Evolutionary conservation across 1,284 basidiomycete species (phyloP).

Genomic region (Sporisorium graminicola): DNA sequence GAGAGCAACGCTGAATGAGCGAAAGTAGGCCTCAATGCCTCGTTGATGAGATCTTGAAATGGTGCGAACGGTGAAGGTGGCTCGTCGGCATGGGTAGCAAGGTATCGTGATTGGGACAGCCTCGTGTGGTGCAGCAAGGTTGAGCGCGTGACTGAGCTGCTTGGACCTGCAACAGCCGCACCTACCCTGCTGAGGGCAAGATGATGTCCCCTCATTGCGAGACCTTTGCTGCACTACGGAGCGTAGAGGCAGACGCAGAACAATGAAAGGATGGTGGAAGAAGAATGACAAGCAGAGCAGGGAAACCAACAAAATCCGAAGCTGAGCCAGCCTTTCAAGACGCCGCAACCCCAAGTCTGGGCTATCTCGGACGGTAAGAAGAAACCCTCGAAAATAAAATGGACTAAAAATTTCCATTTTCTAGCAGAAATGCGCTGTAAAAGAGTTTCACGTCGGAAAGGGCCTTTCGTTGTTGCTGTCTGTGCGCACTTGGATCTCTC

Average conservation of each 20-base stretch:
- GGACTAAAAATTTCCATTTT: constrained; percentile 7
- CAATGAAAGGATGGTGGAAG: background rate
- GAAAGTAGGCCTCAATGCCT: constrained; percentile 7
- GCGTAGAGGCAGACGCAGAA: background rate
- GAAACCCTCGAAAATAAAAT: background rate
- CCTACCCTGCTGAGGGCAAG: background rate
- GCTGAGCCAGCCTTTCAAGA: constrained; percentile 11
- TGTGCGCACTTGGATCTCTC: constrained; percentile 13
- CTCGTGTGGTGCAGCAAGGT: background rate
- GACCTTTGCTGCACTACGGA: background rate
- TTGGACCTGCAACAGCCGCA: background rate
- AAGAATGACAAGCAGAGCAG: background rate
- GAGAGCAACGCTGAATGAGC: constrained; percentile 5
- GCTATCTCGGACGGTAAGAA: constrained; percentile 44
- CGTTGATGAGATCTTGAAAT: constrained; percentile 31
- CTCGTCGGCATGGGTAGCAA: background rate
- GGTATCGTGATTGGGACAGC: background rate
- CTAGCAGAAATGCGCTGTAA: background rate
- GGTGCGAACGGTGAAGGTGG: background rate
- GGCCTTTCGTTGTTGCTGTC: background rate
- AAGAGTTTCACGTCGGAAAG: too few species aligned
- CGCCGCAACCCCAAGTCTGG: constrained; percentile 2
- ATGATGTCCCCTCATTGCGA: background rate
- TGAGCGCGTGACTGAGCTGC: background rate
- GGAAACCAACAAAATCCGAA: background rate